These are phyloP conservation scores for Candida anglica DNA, from an alignment of 805 yeast species.

Conservation along the genomic window DNA sequence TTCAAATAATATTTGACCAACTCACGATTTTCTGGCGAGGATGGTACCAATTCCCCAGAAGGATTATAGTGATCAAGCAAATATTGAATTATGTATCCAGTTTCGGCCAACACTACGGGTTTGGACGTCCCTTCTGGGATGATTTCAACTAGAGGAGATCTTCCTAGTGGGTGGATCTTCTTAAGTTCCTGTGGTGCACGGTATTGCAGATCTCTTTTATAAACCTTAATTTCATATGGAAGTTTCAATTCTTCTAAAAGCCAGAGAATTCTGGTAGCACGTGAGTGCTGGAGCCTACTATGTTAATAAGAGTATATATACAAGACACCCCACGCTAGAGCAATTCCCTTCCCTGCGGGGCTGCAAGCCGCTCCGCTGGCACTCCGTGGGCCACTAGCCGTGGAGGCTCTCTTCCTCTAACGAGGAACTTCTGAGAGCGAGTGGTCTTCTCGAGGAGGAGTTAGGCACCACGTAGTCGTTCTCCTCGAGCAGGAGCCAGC, in stretches of 20 bases:
- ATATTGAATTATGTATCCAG: slow-evolving; percentile 19
- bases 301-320: background rate
- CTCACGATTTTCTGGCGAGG: slow-evolving; percentile 12
- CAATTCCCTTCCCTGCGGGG: too few relatives aligned
- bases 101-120: slow-evolving; percentile 12
- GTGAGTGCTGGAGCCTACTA: slow-evolving; percentile 28
- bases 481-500: too few relatives aligned
- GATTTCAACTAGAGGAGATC: slow-evolving; percentile 30
- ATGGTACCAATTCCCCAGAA: slow-evolving; percentile 10
- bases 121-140: slow-evolving; percentile 12
- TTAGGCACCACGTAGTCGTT: too few relatives aligned
- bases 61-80: slow-evolving; percentile 15
- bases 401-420: too few relatives aligned
- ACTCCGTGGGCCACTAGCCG: too few relatives aligned
- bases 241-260: slow-evolving; percentile 32
- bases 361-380: too few relatives aligned
- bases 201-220: slow-evolving; percentile 17
- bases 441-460: too few relatives aligned
- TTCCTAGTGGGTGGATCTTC: slow-evolving; percentile 33
- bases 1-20: slow-evolving; percentile 20
- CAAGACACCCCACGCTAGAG: background rate
- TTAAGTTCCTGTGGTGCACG: slow-evolving; percentile 31
- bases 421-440: slow-evolving; percentile 2
- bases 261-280: slow-evolving; percentile 36
- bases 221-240: slow-evolving; percentile 28